Base-by-base conservation (phyloP, 2,329 filamentous ascomycete genomes). In the Aphanocladium album region DNA sequence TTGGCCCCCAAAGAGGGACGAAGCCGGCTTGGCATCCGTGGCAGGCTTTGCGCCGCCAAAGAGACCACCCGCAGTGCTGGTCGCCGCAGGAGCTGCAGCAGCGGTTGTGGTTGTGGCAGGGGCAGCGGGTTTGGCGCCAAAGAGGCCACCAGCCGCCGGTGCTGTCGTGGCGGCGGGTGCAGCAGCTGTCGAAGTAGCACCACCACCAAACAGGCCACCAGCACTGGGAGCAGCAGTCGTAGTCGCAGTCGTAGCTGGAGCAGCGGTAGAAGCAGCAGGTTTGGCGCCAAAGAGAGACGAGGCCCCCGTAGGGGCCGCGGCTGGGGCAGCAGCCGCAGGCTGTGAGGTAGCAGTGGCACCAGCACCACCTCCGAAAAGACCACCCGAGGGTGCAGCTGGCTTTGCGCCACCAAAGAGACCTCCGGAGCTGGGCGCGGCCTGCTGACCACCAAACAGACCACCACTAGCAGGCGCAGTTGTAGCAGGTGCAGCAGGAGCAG, bases 101-200 rank as follows among this genome's bases (percentile, higher is more conserved):
- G 71, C 63, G 14, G 75, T 61, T 16, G 72, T 66, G 30, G 72
- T 59, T 17, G 75, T 64, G 47, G 71, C 63, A 27, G 75, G 62
- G 14, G 73, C 68, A 11, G 75, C 70, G 41, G 75, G 71, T 67
- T 78, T 79, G 19, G 72, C 67, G 57, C 75, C 73, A 57, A 83
- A 82, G 21, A 80, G 63, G 17, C 35, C 45, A 39, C 60, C 54
- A 19, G 57, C 57, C 41, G 60, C 39, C 14, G 62, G 60, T 19
- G 64, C n/a, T 6, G 65, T 17, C 9, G 55, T 43, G 23, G 66
- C 35, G 14, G 70, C 35, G 16, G 70, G 63, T 33, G 71, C 63
- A 21, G 74, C 68, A 51, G 74, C 72, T 5, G 68, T 51, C 17
- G 62, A 52, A 9, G 63, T 17, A 7, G 63, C 47, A 17, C 51